Conservation (phyloP, 2,329 filamentous ascomycete genomes). For the Magnaporthiopsis rhizophila region DNA sequence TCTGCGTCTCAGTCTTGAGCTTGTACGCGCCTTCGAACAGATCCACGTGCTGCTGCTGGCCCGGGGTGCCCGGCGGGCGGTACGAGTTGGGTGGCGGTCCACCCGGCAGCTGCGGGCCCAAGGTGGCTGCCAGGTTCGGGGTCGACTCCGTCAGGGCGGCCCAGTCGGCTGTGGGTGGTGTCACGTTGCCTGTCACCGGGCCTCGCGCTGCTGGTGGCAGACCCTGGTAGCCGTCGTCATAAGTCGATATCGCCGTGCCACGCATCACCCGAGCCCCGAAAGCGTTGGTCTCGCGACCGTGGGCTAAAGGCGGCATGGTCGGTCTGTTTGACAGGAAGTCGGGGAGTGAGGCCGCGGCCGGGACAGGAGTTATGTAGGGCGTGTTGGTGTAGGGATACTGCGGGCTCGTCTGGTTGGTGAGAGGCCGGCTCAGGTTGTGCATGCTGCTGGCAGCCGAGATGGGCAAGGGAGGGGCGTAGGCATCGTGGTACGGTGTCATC, state of each 20-base stretch:
- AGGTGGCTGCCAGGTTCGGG: slow-evolving; percentile 8
- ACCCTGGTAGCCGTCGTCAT: neutral
- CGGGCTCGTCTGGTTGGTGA: slow-evolving; percentile 1
- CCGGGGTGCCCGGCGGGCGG: slow-evolving; percentile 5
- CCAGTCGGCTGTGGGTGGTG: slow-evolving; percentile 11
- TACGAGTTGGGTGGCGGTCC: slow-evolving; percentile 4
- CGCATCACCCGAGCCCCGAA: slow-evolving; percentile 7
- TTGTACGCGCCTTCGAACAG: slow-evolving; percentile 15
- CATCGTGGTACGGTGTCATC: neutral
- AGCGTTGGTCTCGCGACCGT: neutral
- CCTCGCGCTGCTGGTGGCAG: neutral
- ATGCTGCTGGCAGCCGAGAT: slow-evolving; percentile 1
- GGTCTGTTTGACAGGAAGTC: neutral
- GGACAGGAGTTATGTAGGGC: neutral
- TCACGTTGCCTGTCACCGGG: slow-evolving; percentile 2
- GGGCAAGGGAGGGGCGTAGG: slow-evolving; percentile 2
- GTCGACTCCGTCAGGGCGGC: slow-evolving; percentile 8
- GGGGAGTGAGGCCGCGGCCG: neutral
- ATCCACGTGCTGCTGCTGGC: slow-evolving; percentile 15
- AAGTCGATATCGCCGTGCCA: neutral
- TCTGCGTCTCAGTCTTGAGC: slow-evolving; percentile 6
- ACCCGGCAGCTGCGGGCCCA: neutral
- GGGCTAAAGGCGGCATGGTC: neutral
- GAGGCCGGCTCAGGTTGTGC: slow-evolving; percentile 1
- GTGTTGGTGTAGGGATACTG: neutral